Conservation (phyloP, 75 land plant genomes). For the Ceratopteris richardii region DNA sequence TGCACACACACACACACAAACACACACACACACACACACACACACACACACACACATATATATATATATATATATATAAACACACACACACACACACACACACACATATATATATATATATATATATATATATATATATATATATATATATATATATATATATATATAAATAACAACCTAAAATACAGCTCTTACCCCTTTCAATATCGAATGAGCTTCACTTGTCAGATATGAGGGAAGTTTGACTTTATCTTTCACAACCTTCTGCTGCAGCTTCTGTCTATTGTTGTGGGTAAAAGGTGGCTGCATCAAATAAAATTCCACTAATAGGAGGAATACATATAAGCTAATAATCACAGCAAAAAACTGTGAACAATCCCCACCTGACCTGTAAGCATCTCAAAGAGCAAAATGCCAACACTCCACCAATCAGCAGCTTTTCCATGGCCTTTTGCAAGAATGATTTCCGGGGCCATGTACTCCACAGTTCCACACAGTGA, state of each 20-base stretch:
- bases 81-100: too few relatives aligned
- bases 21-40: too few relatives aligned
- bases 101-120: too few relatives aligned
- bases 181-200: conserved; percentile 53
- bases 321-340: too few relatives aligned
- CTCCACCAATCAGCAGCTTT: conserved; percentile 99
- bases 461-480: conserved; percentile 97
- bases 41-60: too few relatives aligned
- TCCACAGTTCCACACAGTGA: conserved; percentile 92
- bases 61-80: too few relatives aligned
- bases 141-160: too few relatives aligned
- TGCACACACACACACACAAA: too few relatives aligned
- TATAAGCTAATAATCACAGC: too few relatives aligned
- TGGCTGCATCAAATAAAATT: conserved; percentile 83
- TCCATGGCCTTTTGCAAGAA: conserved; percentile 83
- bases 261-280: conserved; percentile 79
- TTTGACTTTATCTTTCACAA: conserved; percentile 81
- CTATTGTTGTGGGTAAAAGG: conserved; percentile 70
- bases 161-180: too few relatives aligned
- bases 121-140: too few relatives aligned
- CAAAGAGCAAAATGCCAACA: conserved; percentile 81
- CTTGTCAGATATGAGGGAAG: conserved; percentile 76
- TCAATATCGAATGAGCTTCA: conserved; percentile 82
- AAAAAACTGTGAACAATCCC: too few relatives aligned
- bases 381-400: conserved; percentile 97